Base-by-base conservation (phyloP, 2,329 filamentous ascomycete species). In the Fulvia fulva region DNA sequence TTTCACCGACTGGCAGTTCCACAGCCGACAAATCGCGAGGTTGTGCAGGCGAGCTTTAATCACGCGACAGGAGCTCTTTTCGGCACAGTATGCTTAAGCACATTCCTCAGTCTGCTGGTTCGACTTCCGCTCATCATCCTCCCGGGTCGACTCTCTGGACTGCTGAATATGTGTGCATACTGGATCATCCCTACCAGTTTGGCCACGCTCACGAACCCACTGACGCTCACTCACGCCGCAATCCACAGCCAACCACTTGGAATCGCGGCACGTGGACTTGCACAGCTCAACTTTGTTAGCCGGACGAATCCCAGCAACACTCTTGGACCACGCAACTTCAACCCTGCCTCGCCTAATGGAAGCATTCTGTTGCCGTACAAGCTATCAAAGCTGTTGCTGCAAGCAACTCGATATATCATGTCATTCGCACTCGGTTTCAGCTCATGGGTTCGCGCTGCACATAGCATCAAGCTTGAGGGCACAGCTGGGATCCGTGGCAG, bases 401-500 rank as follows among this genome's bases (percentile, higher is more conserved):
- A 97, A 66, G 91, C 93, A 2, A 94, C 91, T 1, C 86, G 93
- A 19, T 89, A 93, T 71, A 89, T 97, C 69, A 96, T 97, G 85
- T 90, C 91, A 0, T 85, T 92, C 49, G 89, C 87, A 0, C 83
- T 99, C 28, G 93, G 93, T 0, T 96, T 97, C 75, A 92, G 90
- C 3, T 93, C 91, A n/a, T 99, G 94, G 94, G 90, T 97, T 8
- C 89, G 90, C 49, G 96, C 92, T 34, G 92, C 94, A 11, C 87
- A 90, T 62, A 87, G 89, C 74, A 79, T 97, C 3, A 80, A 82
- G 53, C 78, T 94, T 21, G 78, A 71, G 76, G 69, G 76, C 77
- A 59, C 86, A 74, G 68, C 71, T 51, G 67, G 74, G 57, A 50
- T 77, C 55, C 84, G 84, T 47, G 94, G 94, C 8, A 96, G 91